Conservation (phyloP, 768 basidiomycete species). For the Austroboletus eburneus region DNA sequence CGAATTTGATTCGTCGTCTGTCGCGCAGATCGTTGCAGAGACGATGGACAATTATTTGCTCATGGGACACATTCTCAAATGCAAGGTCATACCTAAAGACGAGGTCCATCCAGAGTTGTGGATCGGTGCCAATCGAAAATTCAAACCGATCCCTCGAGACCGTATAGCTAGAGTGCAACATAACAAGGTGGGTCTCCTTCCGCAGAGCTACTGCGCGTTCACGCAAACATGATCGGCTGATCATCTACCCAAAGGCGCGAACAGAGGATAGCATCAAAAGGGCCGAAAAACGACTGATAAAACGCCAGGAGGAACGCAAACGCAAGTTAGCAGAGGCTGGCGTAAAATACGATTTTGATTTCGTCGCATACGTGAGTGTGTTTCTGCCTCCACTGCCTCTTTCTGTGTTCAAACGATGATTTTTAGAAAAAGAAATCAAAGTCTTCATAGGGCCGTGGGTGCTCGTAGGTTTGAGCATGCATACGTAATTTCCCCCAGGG, state of each 20-base stretch:
- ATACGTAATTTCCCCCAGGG: too few species aligned
- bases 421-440: conserved; percentile 36
- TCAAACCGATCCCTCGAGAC: conserved; percentile 69
- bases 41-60: conserved; percentile 99
- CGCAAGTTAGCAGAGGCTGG: conserved; percentile 75
- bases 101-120: conserved; percentile 91
- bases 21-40: conserved; percentile 93
- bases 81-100: conserved; percentile 86
- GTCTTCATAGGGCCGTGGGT: conserved; percentile 11
- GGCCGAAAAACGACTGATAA: conserved; percentile 65
- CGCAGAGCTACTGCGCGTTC: neutral
- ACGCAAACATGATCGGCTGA: conserved; percentile 2
- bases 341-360: conserved; percentile 82
- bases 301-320: conserved; percentile 73
- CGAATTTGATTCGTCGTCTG: conserved; percentile 85
- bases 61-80: conserved; percentile 88
- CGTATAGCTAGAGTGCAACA: conserved; percentile 69
- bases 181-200: conserved; percentile 67
- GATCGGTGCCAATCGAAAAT: conserved; percentile 96
- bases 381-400: neutral
- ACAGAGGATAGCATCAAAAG: conserved; percentile 65
- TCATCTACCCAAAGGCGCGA: conserved; percentile 47
- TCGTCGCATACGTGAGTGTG: conserved; percentile 75
- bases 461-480: neutral
- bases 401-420: neutral